These are phyloP conservation scores for Cylindrotheca closterium DNA, from an alignment of 108 stramenopile species.

Conservation along the genomic window DNA sequence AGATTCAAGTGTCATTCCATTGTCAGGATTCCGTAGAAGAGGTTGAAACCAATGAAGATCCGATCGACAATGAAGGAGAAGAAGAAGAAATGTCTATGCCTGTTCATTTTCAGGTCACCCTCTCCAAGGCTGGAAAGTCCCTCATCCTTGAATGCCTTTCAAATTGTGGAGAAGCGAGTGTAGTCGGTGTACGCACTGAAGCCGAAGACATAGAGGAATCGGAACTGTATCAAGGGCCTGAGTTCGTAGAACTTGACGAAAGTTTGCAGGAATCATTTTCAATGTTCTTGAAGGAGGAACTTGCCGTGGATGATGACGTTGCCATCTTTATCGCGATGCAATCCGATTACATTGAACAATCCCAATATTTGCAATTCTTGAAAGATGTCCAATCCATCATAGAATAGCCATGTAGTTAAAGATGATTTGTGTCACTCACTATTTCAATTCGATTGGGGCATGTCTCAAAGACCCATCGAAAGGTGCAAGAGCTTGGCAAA, in stretches of 20 bases:
- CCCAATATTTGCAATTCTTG: slow-evolving; percentile 48
- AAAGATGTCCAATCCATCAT: slow-evolving; percentile 41
- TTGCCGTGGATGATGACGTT: slow-evolving; percentile 64
- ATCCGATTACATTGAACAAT: slow-evolving; percentile 72
- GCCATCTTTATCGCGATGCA: slow-evolving; percentile 76
- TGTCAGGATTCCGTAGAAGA: slow-evolving; percentile 72
- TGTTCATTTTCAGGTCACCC: slow-evolving; percentile 67
- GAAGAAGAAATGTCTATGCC: slow-evolving; percentile 49
- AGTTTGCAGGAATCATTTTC: slow-evolving; percentile 66
- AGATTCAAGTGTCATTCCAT: slow-evolving; percentile 73
- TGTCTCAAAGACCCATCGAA: too few species aligned
- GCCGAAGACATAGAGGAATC: slow-evolving; percentile 14
- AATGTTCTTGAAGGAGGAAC: slow-evolving; percentile 53
- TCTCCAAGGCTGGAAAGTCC: slow-evolving; percentile 72
- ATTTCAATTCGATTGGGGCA: too few species aligned
- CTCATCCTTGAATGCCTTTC: slow-evolving; percentile 56
- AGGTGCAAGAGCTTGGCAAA: too few species aligned
- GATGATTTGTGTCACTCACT: not conserved
- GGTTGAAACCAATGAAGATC: slow-evolving; percentile 27
- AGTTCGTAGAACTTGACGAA: slow-evolving; percentile 72
- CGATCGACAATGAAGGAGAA: slow-evolving; percentile 25
- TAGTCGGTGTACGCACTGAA: slow-evolving; percentile 49
- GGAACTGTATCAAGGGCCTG: slow-evolving; percentile 71
- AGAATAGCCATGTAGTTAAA: not conserved
- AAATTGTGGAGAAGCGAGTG: slow-evolving; percentile 33